phyloP scores from a whole-genome alignment of 2,329 filamentous ascomycete species.

The Fusarium aywerte region DNA sequence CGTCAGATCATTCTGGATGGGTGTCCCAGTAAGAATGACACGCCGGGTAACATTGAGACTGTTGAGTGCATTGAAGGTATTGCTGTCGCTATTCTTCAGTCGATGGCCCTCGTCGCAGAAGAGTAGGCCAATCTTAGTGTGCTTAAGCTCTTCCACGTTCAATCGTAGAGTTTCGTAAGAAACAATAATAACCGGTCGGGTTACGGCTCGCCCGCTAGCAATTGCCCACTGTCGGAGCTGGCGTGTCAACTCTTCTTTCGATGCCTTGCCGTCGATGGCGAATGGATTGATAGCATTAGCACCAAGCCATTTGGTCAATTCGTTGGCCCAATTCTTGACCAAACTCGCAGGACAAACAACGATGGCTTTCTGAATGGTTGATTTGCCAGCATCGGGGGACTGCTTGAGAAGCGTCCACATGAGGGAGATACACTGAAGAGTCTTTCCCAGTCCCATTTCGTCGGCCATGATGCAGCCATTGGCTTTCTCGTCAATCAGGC shows the following conservation, averaged over 20 bases:
- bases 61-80: constrained; percentile 92
- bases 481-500: constrained; percentile 92
- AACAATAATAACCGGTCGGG: constrained; percentile 93
- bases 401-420: constrained; percentile 98
- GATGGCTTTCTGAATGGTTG: constrained; percentile 94
- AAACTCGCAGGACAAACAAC: constrained; percentile 97
- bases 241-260: constrained; percentile 89
- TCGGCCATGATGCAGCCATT: constrained; percentile 99
- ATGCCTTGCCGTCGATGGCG: constrained; percentile 94
- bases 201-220: constrained; percentile 86
- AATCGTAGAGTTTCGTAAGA: constrained; percentile 96
- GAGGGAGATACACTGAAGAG: constrained; percentile 93
- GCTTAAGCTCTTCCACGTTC: constrained; percentile 88
- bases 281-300: constrained; percentile 91
- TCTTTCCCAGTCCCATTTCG: constrained; percentile 98
- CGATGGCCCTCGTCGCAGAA: constrained; percentile 97
- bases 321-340: constrained; percentile 98
- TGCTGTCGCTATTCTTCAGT: constrained; percentile 94
- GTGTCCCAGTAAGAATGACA: constrained; percentile 95
- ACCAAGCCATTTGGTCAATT: constrained; percentile 95
- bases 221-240: constrained; percentile 97
- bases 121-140: constrained; percentile 90
- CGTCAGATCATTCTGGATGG: constrained; percentile 97
- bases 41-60: constrained; percentile 88
- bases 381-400: constrained; percentile 91